Conservation (phyloP, 2,329 filamentous ascomycete species). For the Aspergillus caelatus region DNA sequence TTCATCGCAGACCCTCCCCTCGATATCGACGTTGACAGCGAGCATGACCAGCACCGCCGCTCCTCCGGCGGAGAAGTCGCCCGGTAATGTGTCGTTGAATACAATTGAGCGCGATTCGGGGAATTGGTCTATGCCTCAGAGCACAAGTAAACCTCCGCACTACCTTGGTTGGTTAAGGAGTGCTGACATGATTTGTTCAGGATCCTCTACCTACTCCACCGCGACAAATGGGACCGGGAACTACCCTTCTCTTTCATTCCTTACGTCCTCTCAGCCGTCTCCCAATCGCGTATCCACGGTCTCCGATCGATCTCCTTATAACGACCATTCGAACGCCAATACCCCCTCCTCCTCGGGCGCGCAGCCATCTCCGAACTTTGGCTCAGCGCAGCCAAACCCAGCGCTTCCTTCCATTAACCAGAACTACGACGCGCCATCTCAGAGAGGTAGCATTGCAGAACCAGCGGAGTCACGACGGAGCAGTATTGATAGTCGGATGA, state of each 20-base stretch:
- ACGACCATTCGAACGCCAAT: constrained; percentile 38
- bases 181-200: constrained; percentile 32
- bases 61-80: constrained; percentile 44
- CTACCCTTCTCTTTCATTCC: constrained; percentile 46
- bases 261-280: constrained; percentile 49
- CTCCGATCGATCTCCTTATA: constrained; percentile 46
- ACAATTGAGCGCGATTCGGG: constrained; percentile 59
- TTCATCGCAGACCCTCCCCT: constrained; percentile 47
- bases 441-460: constrained; percentile 46
- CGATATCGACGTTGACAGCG: constrained; percentile 52
- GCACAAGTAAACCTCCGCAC: constrained; percentile 50
- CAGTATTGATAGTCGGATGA: constrained; percentile 53
- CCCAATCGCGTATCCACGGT: constrained; percentile 45
- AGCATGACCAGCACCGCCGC: constrained; percentile 38
- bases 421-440: constrained; percentile 55
- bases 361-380: constrained; percentile 43
- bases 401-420: constrained; percentile 62
- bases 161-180: constrained; percentile 13
- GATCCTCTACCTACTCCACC: constrained; percentile 54
- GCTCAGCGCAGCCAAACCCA: constrained; percentile 42
- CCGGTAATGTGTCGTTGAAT: constrained; percentile 45
- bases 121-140: constrained; percentile 62
- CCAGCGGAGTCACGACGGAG: constrained; percentile 51
- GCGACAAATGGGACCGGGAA: constrained; percentile 48
- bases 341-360: constrained; percentile 42